phyloP scores from a whole-genome alignment of 2,329 filamentous ascomycete genomes.

The Hortaea werneckii region DNA sequence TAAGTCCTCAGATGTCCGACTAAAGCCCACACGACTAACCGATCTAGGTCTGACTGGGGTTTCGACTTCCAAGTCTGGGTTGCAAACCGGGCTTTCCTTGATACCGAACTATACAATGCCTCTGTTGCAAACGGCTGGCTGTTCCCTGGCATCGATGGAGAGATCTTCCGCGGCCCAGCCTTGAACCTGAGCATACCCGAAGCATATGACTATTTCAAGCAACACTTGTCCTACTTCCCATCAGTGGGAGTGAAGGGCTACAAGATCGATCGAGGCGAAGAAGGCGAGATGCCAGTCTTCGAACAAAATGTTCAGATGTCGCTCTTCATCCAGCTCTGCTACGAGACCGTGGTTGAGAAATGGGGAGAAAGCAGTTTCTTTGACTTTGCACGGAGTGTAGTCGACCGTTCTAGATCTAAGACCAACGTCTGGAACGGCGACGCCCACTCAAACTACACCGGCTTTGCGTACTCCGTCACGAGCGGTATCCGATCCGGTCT shows the following conservation, averaged over 20 bases:
- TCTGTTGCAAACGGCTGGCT: slow-evolving; percentile 23
- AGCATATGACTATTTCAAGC: slow-evolving; percentile 27
- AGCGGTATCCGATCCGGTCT: neutral
- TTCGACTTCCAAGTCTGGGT: slow-evolving; percentile 30
- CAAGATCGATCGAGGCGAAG: slow-evolving; percentile 31
- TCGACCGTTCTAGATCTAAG: slow-evolving; percentile 23
- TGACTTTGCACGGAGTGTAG: slow-evolving; percentile 26
- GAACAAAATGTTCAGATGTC: slow-evolving; percentile 28
- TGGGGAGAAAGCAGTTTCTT: slow-evolving; percentile 25
- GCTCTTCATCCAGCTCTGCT: slow-evolving; percentile 25
- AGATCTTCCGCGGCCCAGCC: slow-evolving; percentile 24
- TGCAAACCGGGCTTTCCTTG: slow-evolving; percentile 26
- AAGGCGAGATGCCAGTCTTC: slow-evolving; percentile 29
- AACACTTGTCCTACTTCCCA: slow-evolving; percentile 23
- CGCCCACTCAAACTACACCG: slow-evolving; percentile 25
- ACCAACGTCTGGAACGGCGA: slow-evolving; percentile 30
- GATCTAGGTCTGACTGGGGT: slow-evolving; percentile 11
- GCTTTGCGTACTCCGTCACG: slow-evolving; percentile 4
- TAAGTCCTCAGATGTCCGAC: slow-evolving; percentile 1
- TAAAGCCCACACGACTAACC: neutral
- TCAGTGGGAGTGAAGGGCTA: slow-evolving; percentile 27
- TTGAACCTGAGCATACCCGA: slow-evolving; percentile 28
- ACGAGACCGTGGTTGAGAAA: slow-evolving; percentile 24
- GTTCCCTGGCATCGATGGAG: slow-evolving; percentile 19
- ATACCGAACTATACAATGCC: slow-evolving; percentile 26